Evolutionary conservation across 2,329 filamentous ascomycete species (phyloP).

Genomic region (Cladosporium sp.): DNA sequence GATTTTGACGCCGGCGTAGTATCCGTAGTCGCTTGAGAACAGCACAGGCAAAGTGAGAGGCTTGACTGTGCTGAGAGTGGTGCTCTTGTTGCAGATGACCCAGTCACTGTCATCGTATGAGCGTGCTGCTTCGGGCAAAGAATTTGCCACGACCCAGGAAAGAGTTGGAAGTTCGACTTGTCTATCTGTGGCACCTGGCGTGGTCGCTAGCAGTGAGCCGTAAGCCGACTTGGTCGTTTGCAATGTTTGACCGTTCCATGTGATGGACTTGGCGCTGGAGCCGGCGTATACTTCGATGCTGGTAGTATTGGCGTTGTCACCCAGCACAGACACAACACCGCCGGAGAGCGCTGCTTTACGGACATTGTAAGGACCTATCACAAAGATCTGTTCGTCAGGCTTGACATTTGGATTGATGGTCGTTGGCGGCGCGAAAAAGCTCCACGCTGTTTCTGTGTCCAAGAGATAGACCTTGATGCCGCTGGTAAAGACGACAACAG

Average conservation of each 20-base stretch:
- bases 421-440: conserved; percentile 56
- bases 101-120: conserved; percentile 70
- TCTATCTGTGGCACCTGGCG: not conserved
- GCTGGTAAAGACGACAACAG: conserved; percentile 52
- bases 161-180: conserved; percentile 59
- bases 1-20: conserved; percentile 66
- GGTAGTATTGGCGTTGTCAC: conserved; percentile 38
- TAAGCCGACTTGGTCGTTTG: not conserved
- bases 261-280: conserved; percentile 54
- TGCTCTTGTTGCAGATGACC: conserved; percentile 58
- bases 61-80: conserved; percentile 60
- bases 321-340: conserved; percentile 37
- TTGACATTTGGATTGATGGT: conserved; percentile 47
- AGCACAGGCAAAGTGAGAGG: conserved; percentile 62
- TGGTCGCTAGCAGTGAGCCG: not conserved
- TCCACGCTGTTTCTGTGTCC: conserved; percentile 56
- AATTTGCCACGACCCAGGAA: conserved; percentile 69
- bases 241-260: conserved; percentile 57
- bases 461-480: conserved; percentile 54
- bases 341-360: not conserved
- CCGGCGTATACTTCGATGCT: conserved; percentile 66
- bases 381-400: conserved; percentile 48
- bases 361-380: conserved; percentile 41
- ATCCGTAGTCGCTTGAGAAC: conserved; percentile 74
- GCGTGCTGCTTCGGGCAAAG: conserved; percentile 65